Percentiles rank a stretch among this genome's conserved stretches.
Evolutionary conservation across 2,329 filamentous ascomycete genomes (phyloP).

Genomic region (Lomentospora prolificans): DNA sequence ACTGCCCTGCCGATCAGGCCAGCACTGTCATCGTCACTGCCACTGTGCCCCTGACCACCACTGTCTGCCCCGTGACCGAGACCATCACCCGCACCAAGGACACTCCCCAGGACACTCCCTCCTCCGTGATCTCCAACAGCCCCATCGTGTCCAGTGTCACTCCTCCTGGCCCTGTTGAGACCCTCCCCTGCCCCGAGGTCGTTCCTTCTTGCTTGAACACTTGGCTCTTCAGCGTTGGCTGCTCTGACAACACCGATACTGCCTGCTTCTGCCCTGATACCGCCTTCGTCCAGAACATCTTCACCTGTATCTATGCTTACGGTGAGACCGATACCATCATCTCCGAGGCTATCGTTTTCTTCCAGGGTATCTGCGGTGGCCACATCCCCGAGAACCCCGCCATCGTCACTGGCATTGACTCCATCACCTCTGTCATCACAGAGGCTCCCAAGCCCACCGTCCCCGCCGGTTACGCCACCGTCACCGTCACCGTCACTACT

Average conservation of each 20-base stretch:
- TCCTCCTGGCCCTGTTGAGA: conserved; percentile 27
- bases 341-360: conserved; percentile 64
- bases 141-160: conserved; percentile 20
- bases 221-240: conserved; percentile 66
- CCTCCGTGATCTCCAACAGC: conserved; percentile 12
- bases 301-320: conserved; percentile 71
- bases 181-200: conserved; percentile 53
- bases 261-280: conserved; percentile 79
- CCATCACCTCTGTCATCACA: conserved; percentile 51
- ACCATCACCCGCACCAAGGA: conserved; percentile 32
- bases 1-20: conserved; percentile 39
- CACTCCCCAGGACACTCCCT: conserved; percentile 18
- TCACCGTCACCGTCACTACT: conserved; percentile 37
- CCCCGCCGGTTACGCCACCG: conserved; percentile 39
- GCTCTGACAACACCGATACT: conserved; percentile 73
- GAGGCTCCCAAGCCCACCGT: conserved; percentile 42
- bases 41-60: conserved; percentile 48
- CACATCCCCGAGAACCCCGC: conserved; percentile 71
- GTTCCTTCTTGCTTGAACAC: conserved; percentile 88
- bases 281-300: conserved; percentile 69
- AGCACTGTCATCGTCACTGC: conserved; percentile 40
- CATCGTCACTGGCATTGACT: conserved; percentile 66
- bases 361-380: conserved; percentile 82
- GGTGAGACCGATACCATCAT: conserved; percentile 57
- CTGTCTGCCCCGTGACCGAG: conserved; percentile 51